Evolutionary conservation across 1,139 yeast genomes (phyloP), one percentile per base, ranked within the genome.

Genomic region (Debaryomyces fabryi): DNA sequence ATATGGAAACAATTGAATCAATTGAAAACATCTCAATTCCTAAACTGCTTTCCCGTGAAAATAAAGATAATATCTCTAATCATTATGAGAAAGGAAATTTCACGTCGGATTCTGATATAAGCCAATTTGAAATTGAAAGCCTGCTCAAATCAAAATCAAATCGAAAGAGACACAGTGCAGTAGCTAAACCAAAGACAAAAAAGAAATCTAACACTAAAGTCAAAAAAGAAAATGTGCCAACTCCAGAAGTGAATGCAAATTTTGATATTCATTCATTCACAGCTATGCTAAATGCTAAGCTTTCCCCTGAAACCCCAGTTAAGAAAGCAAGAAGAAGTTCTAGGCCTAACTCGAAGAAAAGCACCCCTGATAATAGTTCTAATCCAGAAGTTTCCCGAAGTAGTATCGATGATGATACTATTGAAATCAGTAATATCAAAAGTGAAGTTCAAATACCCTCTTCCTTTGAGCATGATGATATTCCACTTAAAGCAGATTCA

Each of bases 201-300:
- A 45, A 42, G 36, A 47, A 43, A 23, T 27, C 44, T n/a, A 45
- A 51, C 7, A 37, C 35, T 12, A 42, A 39, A 34, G 47, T 40
- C 33, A 44, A 39, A 41, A 46, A 49, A 12, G 44, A 44, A 40
- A 43, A 42, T 35, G 50, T 44, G 13, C 27, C 44, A 9, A 24
- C 46, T 16, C 32, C 39, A 24, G 33, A 33, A 16, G 27, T 34
- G 9, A 36, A 38, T 16, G 25, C 44, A 30, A 49, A 39, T 6
- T 65, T 65, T 51, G 69, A 65, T 49, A 64, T 65, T 27, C 68
- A 65, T 49, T 62, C 67, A 2, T 65, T 65, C 46, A 65, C 69
- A 1, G 68, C 69, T 0, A 52, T 64, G 58, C 48, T 65, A 23
- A 63, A 56, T 30, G 60, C 64, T 3, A 64, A 63, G 44, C 56